Evolutionary conservation across 2,329 filamentous ascomycete species (phyloP).

Genomic region (Xylariaceae sp.): DNA sequence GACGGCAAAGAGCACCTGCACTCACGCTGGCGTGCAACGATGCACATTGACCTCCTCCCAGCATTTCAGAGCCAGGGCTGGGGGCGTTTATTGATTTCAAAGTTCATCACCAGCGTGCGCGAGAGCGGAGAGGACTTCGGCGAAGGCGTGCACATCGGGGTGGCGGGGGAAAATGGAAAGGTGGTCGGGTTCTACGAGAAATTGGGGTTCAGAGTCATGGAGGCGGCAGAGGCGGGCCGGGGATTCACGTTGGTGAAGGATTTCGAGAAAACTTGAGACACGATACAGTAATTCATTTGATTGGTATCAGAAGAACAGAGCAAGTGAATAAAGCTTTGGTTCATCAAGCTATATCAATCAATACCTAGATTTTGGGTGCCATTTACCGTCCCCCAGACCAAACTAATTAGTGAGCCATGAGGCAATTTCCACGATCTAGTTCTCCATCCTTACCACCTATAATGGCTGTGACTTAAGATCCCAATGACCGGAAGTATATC

Average conservation of each 20-base stretch:
- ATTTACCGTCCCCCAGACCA: not conserved
- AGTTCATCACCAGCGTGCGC: constrained; percentile 36
- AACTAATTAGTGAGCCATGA: not conserved
- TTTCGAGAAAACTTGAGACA: constrained; percentile 2
- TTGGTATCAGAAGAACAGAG: no score
- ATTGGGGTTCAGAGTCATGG: constrained; percentile 38
- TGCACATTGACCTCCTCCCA: constrained; percentile 47
- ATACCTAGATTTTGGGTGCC: not conserved
- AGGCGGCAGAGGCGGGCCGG: constrained; percentile 26
- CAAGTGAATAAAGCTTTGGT: no score
- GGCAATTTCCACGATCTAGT: not conserved
- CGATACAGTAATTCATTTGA: no score
- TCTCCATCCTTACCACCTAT: not conserved
- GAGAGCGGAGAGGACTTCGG: constrained; percentile 23
- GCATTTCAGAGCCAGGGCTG: constrained; percentile 39
- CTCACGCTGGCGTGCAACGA: constrained; percentile 35
- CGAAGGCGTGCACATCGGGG: constrained; percentile 39
- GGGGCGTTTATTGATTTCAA: constrained; percentile 36
- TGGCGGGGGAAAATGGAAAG: constrained; percentile 41
- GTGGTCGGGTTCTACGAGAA: constrained; percentile 46
- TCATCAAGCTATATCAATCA: not conserved
- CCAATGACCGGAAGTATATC: not conserved
- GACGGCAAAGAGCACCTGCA: constrained; percentile 32
- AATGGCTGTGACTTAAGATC: not conserved
- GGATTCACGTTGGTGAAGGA: constrained; percentile 39